These are phyloP conservation scores for Trichoderma pleuroti DNA, from an alignment of 2,329 filamentous ascomycete species.

Conservation along the genomic window DNA sequence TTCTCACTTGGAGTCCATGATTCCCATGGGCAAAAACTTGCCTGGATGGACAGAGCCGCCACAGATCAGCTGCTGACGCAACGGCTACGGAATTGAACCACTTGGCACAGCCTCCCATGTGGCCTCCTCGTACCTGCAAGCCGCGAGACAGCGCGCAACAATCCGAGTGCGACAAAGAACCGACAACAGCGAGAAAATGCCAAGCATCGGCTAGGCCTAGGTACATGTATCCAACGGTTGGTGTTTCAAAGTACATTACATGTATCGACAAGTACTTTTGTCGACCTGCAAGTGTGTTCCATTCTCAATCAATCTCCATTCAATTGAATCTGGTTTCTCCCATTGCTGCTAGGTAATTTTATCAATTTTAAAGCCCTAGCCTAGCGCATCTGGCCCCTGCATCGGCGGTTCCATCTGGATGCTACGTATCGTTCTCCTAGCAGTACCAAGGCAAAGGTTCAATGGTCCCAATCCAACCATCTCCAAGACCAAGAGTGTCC, in stretches of 20 bases:
- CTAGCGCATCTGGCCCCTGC: slow-evolving; percentile 11
- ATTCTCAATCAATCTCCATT: too few species aligned
- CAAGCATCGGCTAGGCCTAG: background rate
- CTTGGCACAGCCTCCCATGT: slow-evolving; percentile 1
- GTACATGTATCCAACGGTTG: background rate
- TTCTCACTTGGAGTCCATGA: background rate
- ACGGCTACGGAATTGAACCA: background rate
- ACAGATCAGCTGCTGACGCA: slow-evolving; percentile 16
- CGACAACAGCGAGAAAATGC: background rate
- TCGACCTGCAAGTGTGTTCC: background rate
- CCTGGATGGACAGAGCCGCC: background rate
- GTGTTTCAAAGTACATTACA: background rate
- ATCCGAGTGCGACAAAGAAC: background rate
- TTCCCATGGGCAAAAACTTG: background rate
- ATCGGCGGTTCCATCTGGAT: background rate
- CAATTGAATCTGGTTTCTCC: background rate
- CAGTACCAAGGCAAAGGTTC: background rate
- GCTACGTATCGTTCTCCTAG: background rate
- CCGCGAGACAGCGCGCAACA: background rate
- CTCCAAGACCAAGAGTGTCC: background rate
- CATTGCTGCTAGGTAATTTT: slow-evolving; percentile 15
- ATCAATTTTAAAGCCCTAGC: slow-evolving; percentile 14
- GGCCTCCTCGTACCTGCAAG: background rate
- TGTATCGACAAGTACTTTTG: background rate
- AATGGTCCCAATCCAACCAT: background rate